Evolutionary conservation across 2,329 filamentous ascomycete species (phyloP).

Genomic region (Botrytis sinoallii): DNA sequence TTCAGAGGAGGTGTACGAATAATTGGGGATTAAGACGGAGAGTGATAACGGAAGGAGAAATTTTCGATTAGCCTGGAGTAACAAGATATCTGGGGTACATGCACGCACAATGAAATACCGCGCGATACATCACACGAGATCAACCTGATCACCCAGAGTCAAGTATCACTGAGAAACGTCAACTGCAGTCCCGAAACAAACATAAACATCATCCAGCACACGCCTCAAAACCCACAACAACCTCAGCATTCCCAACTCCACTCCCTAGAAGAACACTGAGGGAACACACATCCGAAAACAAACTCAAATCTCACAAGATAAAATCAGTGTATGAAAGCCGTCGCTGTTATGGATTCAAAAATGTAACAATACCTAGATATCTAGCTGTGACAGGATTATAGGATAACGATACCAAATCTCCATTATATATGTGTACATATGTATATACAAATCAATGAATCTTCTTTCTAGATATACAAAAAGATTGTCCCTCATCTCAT

Average conservation of each 20-base stretch:
- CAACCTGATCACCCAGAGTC: neutral
- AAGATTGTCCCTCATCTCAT: too few relatives aligned
- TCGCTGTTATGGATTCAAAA: neutral
- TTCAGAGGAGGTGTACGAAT: neutral
- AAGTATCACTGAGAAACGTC: neutral
- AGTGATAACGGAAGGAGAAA: neutral
- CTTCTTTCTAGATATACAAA: too few relatives aligned
- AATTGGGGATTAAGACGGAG: neutral
- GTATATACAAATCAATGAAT: neutral
- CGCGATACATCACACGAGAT: neutral
- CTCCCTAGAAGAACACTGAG: neutral
- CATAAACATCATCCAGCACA: neutral
- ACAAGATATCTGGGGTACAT: neutral
- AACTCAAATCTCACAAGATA: neutral
- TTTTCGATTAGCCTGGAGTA: neutral
- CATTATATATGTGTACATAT: too few relatives aligned
- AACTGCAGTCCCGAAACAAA: neutral
- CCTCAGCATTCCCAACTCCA: neutral
- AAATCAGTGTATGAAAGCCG: neutral
- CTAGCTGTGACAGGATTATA: neutral
- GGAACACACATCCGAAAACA: neutral
- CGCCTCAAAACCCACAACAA: neutral
- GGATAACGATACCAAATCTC: neutral
- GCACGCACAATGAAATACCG: neutral
- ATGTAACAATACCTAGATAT: neutral